Base-by-base conservation (phyloP, 2,329 filamentous ascomycete genomes). In the Blastomyces silverae region DNA sequence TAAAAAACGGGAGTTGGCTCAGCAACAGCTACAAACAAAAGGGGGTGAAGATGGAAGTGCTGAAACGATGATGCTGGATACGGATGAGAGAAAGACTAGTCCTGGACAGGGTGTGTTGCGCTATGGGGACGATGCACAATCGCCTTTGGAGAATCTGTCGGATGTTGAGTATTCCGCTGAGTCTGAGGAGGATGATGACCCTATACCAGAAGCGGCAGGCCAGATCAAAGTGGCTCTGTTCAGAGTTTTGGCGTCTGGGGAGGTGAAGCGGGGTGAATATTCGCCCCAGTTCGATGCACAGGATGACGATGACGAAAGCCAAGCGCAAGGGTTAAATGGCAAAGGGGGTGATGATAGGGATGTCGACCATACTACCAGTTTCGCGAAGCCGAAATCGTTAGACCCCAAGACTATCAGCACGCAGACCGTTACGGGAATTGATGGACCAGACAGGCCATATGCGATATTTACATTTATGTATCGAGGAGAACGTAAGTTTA, bases 221-320 rank as follows among this genome's bases (percentile, higher is more conserved):
- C 94, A 99, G 79, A 99, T 99, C 80, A 97, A 97, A 79, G 92
- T 99, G 22, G 92, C 93, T 67, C 87, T 99, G 80, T 97, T 97
- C 78, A 87, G 94, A 37, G 94, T 99, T 10, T 82, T 97, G 57
- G 94, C 94, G 1, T 96, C 92, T 7, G 94, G 94, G 17, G 94
- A 97, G 76, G 96, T 99, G 74, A 97, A 97, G 79, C 91, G 92
- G 74, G 94, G 94, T 68, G 94, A 99, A 78, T 99, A 97, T 77
- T 96, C 92, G 1, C 94, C 94, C 15, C 94, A 97, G 73, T 97
- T 97, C 69, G 92, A 96, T 75, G 93, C 93, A 2, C 91, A 97
- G 71, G 94, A 97, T 72, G 93, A 96, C 68, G 92, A 96, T 67
- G 92, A 96, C 64, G 87, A 89, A 63, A 37, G 78, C 74, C 48